Conservation (phyloP, 352 stramenopile genomes). For the Pythium scleroteichum region DNA sequence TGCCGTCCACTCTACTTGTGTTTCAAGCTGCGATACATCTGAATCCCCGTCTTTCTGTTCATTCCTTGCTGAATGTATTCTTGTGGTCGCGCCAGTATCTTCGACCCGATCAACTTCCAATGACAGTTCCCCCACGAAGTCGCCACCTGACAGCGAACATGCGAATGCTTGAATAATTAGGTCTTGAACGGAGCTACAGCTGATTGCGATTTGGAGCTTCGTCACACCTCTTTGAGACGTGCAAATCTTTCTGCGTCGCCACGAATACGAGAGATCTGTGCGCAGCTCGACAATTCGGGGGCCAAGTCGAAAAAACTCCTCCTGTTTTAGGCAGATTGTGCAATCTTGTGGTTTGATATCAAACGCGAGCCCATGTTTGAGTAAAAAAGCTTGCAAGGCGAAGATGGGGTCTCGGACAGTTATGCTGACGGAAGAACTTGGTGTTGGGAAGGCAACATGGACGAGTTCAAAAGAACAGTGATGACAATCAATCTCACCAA, state of each 20-base stretch:
- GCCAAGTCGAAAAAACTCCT: not conserved
- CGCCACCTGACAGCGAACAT: not conserved
- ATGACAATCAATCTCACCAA: not conserved
- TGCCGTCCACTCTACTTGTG: slow-evolving; percentile 9
- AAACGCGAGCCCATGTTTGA: not conserved
- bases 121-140: not conserved
- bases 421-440: not conserved
- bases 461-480: not conserved
- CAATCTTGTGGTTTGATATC: not conserved
- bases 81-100: slow-evolving; percentile 7
- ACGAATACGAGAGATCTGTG: not conserved
- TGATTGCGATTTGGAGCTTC: slow-evolving; percentile 9
- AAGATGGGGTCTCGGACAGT: slow-evolving; percentile 1
- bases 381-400: not conserved
- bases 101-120: slow-evolving; percentile 7
- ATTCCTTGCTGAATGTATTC: not conserved
- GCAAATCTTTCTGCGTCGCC: slow-evolving; percentile 8
- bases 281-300: not conserved
- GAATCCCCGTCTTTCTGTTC: not conserved
- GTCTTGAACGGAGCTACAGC: slow-evolving; percentile 9
- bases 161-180: slow-evolving; percentile 1
- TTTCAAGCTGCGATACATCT: too few relatives aligned
- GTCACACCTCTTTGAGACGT: too few relatives aligned
- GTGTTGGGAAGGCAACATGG: not conserved
- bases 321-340: not conserved